These are phyloP conservation scores for Rhodosporidiobolus sp. DNA, from an alignment of 768 basidiomycete species.

Conservation along the genomic window DNA sequence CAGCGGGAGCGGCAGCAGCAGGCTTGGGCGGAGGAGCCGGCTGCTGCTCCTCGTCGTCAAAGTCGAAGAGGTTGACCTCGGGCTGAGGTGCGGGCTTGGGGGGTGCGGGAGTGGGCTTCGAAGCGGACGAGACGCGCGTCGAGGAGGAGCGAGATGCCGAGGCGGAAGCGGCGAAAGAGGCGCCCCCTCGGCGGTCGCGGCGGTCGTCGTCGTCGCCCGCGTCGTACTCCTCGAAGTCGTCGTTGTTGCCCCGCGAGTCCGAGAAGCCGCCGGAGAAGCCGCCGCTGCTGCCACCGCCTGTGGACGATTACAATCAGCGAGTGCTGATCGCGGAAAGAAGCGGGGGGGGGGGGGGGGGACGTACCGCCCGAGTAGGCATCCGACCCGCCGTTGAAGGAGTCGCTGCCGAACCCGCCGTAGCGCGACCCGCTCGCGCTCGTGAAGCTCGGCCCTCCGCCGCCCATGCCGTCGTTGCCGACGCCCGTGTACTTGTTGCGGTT, in stretches of 20 bases:
- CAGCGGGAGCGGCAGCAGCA: constrained; percentile 47
- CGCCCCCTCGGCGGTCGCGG: background rate
- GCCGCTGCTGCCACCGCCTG: constrained; percentile 52
- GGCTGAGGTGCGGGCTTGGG: constrained; percentile 50
- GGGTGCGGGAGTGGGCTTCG: constrained; percentile 43
- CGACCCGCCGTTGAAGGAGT: constrained; percentile 45
- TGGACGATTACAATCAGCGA: background rate
- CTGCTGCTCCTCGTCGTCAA: constrained; percentile 64
- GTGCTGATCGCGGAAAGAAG: constrained; percentile 1
- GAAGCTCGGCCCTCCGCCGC: constrained; percentile 56
- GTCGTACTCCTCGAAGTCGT: constrained; percentile 87
- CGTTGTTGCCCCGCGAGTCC: constrained; percentile 45
- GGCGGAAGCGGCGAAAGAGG: constrained; percentile 39
- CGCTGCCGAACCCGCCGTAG: constrained; percentile 70
- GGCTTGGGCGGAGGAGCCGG: constrained; percentile 46
- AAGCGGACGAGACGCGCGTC: constrained; percentile 26
- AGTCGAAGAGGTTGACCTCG: constrained; percentile 72
- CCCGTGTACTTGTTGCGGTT: constrained; percentile 89
- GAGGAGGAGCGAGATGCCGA: constrained; percentile 51
- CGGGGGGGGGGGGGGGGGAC: constrained; percentile 38
- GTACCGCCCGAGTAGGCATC: constrained; percentile 42
- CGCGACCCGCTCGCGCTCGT: constrained; percentile 56
- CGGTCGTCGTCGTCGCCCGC: constrained; percentile 83
- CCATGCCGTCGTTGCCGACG: constrained; percentile 65
- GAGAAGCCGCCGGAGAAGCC: constrained; percentile 53